Conservation (phyloP, 768 basidiomycete genomes). For the Phaeotremella skinneri region DNA sequence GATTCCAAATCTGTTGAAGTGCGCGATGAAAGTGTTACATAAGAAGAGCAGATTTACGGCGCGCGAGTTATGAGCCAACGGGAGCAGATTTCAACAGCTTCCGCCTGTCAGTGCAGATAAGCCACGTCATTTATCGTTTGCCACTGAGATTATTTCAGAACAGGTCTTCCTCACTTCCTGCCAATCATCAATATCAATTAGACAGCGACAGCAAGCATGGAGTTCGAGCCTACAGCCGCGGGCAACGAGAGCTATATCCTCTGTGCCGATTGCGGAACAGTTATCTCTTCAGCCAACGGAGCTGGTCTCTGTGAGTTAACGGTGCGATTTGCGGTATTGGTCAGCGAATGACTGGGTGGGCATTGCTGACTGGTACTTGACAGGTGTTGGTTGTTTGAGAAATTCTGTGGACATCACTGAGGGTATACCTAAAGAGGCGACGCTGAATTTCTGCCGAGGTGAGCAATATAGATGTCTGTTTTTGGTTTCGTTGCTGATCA, state of each 20-base stretch:
- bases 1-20: no score
- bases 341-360: conserved; percentile 3
- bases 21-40: no score
- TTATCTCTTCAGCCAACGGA: conserved; percentile 47
- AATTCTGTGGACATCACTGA: conserved; percentile 92
- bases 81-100: no score
- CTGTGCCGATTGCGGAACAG: conserved; percentile 51
- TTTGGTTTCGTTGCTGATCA: conserved; percentile 5
- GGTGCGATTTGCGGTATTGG: not conserved
- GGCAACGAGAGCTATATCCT: conserved; percentile 49
- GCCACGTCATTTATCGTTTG: not conserved
- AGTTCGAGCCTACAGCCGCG: conserved; percentile 43
- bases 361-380: conserved; percentile 14
- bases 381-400: conserved; percentile 50
- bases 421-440: conserved; percentile 84
- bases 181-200: conserved; percentile 3
- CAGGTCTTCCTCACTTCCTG: not conserved
- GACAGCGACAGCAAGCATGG: conserved; percentile 44
- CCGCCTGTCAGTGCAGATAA: not conserved
- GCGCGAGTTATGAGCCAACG: no score
- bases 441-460: conserved; percentile 83
- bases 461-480: not conserved
- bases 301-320: conserved; percentile 46
- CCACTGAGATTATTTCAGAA: not conserved
- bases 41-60: no score